Evolutionary conservation across 164 flowering plant species (phyloP).

Genomic region (Echeveria elegans): DNA sequence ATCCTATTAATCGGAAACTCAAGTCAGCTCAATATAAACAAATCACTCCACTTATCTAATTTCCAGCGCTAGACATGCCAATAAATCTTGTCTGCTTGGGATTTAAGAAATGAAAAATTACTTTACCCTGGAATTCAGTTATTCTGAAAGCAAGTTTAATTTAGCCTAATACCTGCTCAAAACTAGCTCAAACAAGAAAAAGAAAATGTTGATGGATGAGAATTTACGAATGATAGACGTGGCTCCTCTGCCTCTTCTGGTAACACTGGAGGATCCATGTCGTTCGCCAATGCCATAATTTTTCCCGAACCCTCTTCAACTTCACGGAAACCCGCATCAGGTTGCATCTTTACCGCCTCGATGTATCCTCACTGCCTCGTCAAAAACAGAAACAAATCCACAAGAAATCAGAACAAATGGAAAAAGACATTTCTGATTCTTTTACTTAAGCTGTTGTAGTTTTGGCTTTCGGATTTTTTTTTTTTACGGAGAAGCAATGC

Average conservation of each 20-base stretch:
- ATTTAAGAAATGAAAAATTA: not conserved
- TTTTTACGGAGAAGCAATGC: not conserved
- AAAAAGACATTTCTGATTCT: not conserved
- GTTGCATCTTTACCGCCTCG: not conserved
- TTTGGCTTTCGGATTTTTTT: too few species aligned
- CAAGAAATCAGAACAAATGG: not conserved
- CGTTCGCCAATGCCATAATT: not conserved
- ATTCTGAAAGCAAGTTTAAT: not conserved
- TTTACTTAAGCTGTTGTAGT: too few species aligned
- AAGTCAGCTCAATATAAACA: not conserved
- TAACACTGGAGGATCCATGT: not conserved
- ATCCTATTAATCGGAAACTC: not conserved
- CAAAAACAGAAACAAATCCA: not conserved
- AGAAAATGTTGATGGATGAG: not conserved
- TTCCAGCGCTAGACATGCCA: not conserved
- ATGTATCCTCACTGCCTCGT: not conserved
- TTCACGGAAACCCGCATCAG: not conserved
- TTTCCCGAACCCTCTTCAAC: not conserved
- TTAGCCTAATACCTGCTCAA: not conserved
- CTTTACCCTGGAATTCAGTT: too few species aligned
- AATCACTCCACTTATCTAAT: not conserved
- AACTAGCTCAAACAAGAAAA: not conserved
- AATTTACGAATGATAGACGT: not conserved
- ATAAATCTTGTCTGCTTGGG: not conserved
- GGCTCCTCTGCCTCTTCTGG: not conserved